Evolutionary conservation across 139 green algal species (phyloP).

Genomic region (Coelastrella sp.): DNA sequence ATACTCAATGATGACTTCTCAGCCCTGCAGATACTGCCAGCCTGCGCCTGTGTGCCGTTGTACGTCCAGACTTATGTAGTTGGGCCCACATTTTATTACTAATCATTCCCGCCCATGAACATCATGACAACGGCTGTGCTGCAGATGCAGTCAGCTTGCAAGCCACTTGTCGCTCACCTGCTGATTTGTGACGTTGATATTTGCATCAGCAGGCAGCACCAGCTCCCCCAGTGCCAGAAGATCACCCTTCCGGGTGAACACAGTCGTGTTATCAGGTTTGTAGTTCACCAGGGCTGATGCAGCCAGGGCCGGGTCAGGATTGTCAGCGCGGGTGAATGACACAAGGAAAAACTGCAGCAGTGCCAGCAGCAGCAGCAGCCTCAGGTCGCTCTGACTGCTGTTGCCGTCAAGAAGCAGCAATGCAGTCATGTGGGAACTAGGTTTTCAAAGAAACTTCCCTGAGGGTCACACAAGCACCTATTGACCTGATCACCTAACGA

Average conservation of each 20-base stretch:
- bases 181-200: neutral
- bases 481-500: too few species aligned
- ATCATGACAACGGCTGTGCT: neutral
- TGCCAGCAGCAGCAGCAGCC: neutral
- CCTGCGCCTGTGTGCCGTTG: too few species aligned
- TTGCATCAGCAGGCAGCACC: slow-evolving; percentile 31
- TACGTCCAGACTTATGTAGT: too few species aligned
- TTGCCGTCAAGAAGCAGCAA: neutral
- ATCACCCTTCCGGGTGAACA: slow-evolving; percentile 46
- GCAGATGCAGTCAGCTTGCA: neutral
- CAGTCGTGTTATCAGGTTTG: slow-evolving; percentile 52
- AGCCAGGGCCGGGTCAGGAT: neutral
- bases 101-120: too few species aligned
- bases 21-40: too few species aligned
- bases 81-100: too few species aligned
- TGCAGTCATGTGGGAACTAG: neutral
- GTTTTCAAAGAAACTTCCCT: too few species aligned
- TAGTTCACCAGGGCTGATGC: slow-evolving; percentile 25
- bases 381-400: neutral
- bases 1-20: too few species aligned
- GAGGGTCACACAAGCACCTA: too few species aligned
- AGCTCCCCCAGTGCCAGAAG: slow-evolving; percentile 40
- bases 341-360: slow-evolving; percentile 65
- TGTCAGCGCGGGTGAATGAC: slow-evolving; percentile 56
- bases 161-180: neutral